These are phyloP conservation scores for Citrus inodora DNA, from an alignment of 345 rosid species.

Conservation along the genomic window DNA sequence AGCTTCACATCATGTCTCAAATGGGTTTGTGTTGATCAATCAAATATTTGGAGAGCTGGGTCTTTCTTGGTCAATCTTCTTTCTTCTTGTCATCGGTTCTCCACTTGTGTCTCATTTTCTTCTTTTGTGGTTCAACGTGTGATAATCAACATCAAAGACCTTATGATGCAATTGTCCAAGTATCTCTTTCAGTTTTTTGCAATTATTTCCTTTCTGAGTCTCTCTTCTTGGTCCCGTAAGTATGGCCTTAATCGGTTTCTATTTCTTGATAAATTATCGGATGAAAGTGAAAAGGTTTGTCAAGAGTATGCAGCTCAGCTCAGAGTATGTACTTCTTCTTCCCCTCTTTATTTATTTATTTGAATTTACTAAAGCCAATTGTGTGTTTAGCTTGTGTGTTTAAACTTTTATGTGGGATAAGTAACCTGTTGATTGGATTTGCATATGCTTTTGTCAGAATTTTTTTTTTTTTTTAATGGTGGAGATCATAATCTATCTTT, in stretches of 20 bases:
- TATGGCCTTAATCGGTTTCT: slow-evolving; percentile 67
- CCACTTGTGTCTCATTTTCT: slow-evolving; percentile 75
- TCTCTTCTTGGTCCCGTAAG: slow-evolving; percentile 65
- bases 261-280: slow-evolving; percentile 65
- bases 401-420: background rate
- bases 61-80: slow-evolving; percentile 71
- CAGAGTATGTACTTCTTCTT: slow-evolving; percentile 32
- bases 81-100: slow-evolving; percentile 49
- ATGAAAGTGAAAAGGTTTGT: slow-evolving; percentile 49
- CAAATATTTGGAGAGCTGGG: slow-evolving; percentile 42
- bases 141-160: slow-evolving; percentile 69
- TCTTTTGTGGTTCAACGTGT: slow-evolving; percentile 63
- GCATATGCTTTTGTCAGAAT: background rate
- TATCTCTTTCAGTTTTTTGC: slow-evolving; percentile 71
- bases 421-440: background rate
- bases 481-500: background rate
- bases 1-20: slow-evolving; percentile 43
- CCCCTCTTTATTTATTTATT: background rate
- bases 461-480: background rate
- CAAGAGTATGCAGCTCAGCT: slow-evolving; percentile 59
- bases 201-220: slow-evolving; percentile 54
- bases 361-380: background rate
- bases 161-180: slow-evolving; percentile 65
- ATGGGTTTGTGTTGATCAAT: slow-evolving; percentile 61
- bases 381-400: background rate